Evolutionary conservation across 768 basidiomycete species (phyloP), one percentile per base, ranked within the genome.

Genomic region (Trametes cubensis): DNA sequence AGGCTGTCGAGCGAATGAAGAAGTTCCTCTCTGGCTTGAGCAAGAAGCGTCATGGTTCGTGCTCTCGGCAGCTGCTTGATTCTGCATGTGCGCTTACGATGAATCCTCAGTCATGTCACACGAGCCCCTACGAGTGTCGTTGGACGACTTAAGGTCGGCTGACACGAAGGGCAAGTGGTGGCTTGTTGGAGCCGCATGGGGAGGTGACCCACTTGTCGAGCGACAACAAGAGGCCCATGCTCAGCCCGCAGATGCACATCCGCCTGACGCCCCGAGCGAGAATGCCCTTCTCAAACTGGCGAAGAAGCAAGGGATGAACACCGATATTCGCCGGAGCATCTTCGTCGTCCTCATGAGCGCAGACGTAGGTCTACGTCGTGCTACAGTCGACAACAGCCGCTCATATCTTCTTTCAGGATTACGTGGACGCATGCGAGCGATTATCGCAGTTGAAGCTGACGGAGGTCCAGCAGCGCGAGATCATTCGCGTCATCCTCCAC

Each of bases 131-230:
- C 88, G 94, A 7, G 86, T 97, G 1, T 87, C 90, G 0, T 79
- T 98, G 23, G 80, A 80, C n/a, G 96, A 98, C 74, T 81, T 98
- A 6, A 91, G 85, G 62, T 84, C 86, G 0, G 88, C 94, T 1
- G 86, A 92, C 58, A 90, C 82, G 13, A 91, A 87, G 71, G 97
- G 95, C 5, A 97, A 97, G 77, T 98, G 97, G 97, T 98, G 97
- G 96, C 81, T 98, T 2, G 92, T 98, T 39, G 97, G 96, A 18
- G 94, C 96, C 1, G 96, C 92, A 0, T 99, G 96, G 96, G 83
- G 83, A 34, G 95, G 95, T 2, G 88, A 98, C 69, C 95, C 97
- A 8, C 82, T 98, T 4, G 80, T 88, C 20, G 95, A 98, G 58
- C 83, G 81, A 46, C 83, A 83, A 60, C 80, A 75, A 4, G 73